Base-by-base conservation (phyloP, 345 rosid species). In the Punica granatum region DNA sequence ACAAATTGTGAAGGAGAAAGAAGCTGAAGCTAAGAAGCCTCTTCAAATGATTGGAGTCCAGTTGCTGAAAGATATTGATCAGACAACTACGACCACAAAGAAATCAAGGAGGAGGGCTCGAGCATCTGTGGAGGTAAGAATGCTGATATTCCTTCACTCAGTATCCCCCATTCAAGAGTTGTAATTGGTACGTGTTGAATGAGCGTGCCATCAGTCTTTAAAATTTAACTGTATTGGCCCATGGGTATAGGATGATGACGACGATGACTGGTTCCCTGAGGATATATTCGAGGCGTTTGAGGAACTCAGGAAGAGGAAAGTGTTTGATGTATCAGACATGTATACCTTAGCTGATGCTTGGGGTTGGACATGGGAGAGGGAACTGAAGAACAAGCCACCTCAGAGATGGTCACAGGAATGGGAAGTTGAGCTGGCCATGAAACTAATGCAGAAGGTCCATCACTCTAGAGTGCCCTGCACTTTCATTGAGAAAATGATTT, bases 311-410 rank as follows among this genome's bases (percentile, higher is more conserved):
- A 77, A 85, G 65, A 83, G 96, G 65, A 84, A 84, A 78, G 80
- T 83, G 48, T 93, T 88, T 70, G 89, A 87, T 58, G 92, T 83
- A 42, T 74, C 85, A 48, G 97, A 93, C 68, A 93, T 93, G 96
- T 93, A 90, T 78, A 88, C 96, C 12, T 83, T 90, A 75, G 94
- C 98, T 60, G 98, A 93, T 86, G 98, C 76, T 71, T 93, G 98
- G 98, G 97, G 96, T 73, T 93, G 98, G 98, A 90, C 98, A 35
- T 93, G 98, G 98, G 98, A 93, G 77, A 86, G 68, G 73, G 86
- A 90, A 54, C 69, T 86, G 68, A 87, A 76, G 86, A 89, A 82
- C 73, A 88, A 76, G 82, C 78, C 76, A 72, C 97, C 96, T 23
- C 83, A 51, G 75, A 87, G 77, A 67, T 90, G 98, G 98, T 87